phyloP scores from a whole-genome alignment of 2,329 filamentous ascomycete genomes.

The Alternaria sp. region DNA sequence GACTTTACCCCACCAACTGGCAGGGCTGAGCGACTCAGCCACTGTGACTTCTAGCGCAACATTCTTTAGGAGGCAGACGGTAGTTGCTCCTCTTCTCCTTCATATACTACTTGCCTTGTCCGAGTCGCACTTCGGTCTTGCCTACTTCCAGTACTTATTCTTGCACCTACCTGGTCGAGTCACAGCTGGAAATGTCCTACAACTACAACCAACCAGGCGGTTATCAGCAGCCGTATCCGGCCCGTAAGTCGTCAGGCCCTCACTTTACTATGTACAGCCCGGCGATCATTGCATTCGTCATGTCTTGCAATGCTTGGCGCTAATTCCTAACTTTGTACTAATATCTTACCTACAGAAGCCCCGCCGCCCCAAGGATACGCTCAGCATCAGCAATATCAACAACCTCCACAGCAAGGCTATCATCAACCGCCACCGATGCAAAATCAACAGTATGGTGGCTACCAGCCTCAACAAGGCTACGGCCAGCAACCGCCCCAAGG shows the following conservation, averaged over 20 bases:
- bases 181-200: constrained; percentile 32
- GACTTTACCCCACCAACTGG: constrained; percentile 12
- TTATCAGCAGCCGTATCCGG: constrained; percentile 42
- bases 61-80: constrained; percentile 1
- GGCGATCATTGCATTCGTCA: constrained; percentile 18
- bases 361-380: constrained; percentile 38
- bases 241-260: constrained; percentile 38
- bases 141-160: not conserved
- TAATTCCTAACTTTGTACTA: constrained; percentile 29
- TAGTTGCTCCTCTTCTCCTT: not conserved
- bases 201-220: constrained; percentile 43
- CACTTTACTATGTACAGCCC: constrained; percentile 12
- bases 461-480: constrained; percentile 46
- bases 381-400: constrained; percentile 23
- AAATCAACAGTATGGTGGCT: constrained; percentile 43
- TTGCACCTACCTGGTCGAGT: not conserved
- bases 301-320: constrained; percentile 26
- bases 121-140: constrained; percentile 3
- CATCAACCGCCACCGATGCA: constrained; percentile 48
- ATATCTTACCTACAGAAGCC: constrained; percentile 40
- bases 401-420: constrained; percentile 32
- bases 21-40: constrained; percentile 18
- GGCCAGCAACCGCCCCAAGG: constrained; percentile 31
- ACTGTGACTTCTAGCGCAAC: constrained; percentile 2
- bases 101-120: constrained; percentile 3